Conservation (phyloP, 441 rosid genomes). For the Erodium moschatum region DNA sequence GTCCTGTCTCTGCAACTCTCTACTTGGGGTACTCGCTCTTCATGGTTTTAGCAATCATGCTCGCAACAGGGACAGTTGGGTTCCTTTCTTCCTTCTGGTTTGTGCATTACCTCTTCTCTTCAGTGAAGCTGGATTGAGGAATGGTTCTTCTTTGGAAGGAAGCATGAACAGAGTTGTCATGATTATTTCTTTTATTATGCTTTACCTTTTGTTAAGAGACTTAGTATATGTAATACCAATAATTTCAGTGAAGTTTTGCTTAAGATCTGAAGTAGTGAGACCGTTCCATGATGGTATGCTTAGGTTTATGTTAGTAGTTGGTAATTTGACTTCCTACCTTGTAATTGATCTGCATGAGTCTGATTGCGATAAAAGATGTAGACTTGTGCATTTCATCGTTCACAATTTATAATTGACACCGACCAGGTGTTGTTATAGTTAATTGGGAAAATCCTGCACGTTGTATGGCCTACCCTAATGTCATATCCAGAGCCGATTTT, state of each 20-base stretch:
- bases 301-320: background rate
- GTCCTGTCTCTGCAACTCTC: slow-evolving; percentile 66
- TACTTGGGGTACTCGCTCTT: slow-evolving; percentile 67
- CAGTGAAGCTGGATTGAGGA: slow-evolving; percentile 67
- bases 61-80: slow-evolving; percentile 70
- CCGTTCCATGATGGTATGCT: background rate
- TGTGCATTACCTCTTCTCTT: slow-evolving; percentile 77
- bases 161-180: background rate
- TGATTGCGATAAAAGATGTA: no score
- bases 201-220: slow-evolving; percentile 19
- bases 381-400: no score
- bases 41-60: slow-evolving; percentile 74
- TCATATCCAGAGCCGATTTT: no score
- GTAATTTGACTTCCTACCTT: background rate
- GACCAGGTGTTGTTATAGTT: no score
- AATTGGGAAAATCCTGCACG: no score
- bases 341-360: background rate
- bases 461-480: no score
- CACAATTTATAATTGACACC: no score
- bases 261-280: background rate
- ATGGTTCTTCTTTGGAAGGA: slow-evolving; percentile 1
- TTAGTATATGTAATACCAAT: slow-evolving; percentile 28
- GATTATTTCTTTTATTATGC: background rate
- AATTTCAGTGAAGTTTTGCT: slow-evolving; percentile 26
- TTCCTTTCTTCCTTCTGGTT: slow-evolving; percentile 86